Conservation (phyloP, 2,329 filamentous ascomycete genomes). For the Catunica adiposa region DNA sequence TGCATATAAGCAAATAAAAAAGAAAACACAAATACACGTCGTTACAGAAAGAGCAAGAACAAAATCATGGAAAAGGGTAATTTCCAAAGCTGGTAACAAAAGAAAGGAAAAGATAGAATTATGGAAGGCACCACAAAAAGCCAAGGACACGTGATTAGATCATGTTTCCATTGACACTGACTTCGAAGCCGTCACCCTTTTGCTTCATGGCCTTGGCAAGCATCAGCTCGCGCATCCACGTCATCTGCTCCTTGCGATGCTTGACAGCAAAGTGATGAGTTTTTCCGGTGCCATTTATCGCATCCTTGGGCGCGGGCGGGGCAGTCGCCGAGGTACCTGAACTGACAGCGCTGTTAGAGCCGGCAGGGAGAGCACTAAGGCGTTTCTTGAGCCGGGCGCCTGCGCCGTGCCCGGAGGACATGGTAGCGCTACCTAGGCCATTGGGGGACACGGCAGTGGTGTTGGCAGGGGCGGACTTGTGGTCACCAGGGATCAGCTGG, state of each 20-base stretch:
- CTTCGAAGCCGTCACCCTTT: slow-evolving; percentile 68
- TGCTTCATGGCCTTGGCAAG: slow-evolving; percentile 73
- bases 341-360: slow-evolving; percentile 37
- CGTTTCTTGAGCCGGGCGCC: slow-evolving; percentile 11
- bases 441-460: slow-evolving; percentile 11
- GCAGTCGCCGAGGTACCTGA: slow-evolving; percentile 16
- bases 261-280: slow-evolving; percentile 89
- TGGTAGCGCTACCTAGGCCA: slow-evolving; percentile 8
- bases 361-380: slow-evolving; percentile 19
- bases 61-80: not conserved
- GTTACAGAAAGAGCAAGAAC: slow-evolving; percentile 11
- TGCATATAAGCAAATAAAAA: slow-evolving; percentile 15
- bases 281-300: slow-evolving; percentile 52
- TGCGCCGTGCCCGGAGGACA: slow-evolving; percentile 6
- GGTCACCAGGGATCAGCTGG: slow-evolving; percentile 61
- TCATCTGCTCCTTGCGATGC: slow-evolving; percentile 74
- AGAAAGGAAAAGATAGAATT: slow-evolving; percentile 8
- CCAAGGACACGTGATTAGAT: slow-evolving; percentile 28
- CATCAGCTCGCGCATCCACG: slow-evolving; percentile 95
- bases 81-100: slow-evolving; percentile 3
- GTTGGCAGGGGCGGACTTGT: slow-evolving; percentile 21
- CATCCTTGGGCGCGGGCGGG: slow-evolving; percentile 26
- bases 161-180: slow-evolving; percentile 67
- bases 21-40: slow-evolving; percentile 13
- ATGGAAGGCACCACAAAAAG: slow-evolving; percentile 7